Conservation (phyloP, 345 rosid species). For the Eucalyptus lansdowneana region DNA sequence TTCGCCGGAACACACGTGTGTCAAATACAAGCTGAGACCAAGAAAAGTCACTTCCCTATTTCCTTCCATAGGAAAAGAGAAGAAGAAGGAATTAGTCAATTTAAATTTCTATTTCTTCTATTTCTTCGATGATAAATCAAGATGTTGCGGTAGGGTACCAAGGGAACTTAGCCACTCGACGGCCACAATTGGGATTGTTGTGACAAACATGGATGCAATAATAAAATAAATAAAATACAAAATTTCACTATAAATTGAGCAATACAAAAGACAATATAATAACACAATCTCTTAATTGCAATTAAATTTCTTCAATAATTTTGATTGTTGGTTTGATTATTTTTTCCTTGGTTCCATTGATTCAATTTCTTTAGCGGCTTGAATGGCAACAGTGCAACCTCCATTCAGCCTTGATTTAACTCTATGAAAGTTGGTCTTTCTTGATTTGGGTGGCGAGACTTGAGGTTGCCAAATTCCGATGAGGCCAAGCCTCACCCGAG, state of each 20-base stretch:
- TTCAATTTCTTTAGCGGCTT: not conserved
- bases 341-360: not conserved
- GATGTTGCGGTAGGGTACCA: not conserved
- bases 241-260: not conserved
- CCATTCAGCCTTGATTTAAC: not conserved
- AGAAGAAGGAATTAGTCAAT: not conserved
- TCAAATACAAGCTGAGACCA: not conserved
- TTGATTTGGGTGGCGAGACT: accelerated
- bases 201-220: not conserved
- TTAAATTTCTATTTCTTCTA: not conserved
- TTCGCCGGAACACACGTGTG: not conserved
- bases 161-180: not conserved
- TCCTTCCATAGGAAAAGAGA: not conserved
- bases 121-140: not conserved
- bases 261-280: accelerated
- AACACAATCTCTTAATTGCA: too few relatives aligned
- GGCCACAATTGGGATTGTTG: not conserved
- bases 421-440: not conserved
- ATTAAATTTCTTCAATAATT: not conserved
- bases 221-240: too few relatives aligned
- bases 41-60: not conserved
- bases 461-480: too few relatives aligned
- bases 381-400: not conserved
- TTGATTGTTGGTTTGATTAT: accelerated
- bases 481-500: accelerated